phyloP scores from a whole-genome alignment of 768 basidiomycete species.

The Russula brevipes region DNA sequence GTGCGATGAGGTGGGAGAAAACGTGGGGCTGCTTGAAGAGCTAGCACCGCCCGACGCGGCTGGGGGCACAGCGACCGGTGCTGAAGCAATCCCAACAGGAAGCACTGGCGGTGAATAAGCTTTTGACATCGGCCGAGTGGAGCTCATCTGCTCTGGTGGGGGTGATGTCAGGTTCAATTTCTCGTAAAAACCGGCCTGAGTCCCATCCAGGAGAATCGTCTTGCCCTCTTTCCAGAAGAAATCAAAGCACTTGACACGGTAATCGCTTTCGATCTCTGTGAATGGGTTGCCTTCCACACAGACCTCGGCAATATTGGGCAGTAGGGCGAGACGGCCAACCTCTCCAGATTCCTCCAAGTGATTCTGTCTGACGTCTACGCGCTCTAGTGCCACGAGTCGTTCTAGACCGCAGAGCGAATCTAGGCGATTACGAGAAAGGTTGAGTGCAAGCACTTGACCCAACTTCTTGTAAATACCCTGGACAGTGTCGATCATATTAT shows the following conservation, averaged over 20 bases:
- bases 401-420: constrained; percentile 96
- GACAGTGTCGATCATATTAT: constrained; percentile 97
- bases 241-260: constrained; percentile 74
- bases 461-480: constrained; percentile 80
- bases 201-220: constrained; percentile 69
- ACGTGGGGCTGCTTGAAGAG: constrained; percentile 28
- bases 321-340: constrained; percentile 70
- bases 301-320: constrained; percentile 76
- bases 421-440: constrained; percentile 80
- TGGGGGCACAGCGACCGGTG: neutral
- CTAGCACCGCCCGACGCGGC: constrained; percentile 16
- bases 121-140: constrained; percentile 43
- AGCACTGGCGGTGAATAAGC: constrained; percentile 58
- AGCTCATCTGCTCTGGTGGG: constrained; percentile 49
- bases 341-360: constrained; percentile 78
- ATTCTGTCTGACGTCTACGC: constrained; percentile 80
- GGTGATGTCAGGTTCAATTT: constrained; percentile 49
- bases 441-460: constrained; percentile 70
- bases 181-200: constrained; percentile 65
- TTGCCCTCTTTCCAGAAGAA: constrained; percentile 84
- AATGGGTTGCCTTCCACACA: constrained; percentile 87
- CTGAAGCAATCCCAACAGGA: constrained; percentile 42
- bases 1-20: constrained; percentile 37
- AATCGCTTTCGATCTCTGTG: constrained; percentile 59
- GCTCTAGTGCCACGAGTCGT: constrained; percentile 76